A percentile compares a stretch with the other conserved stretches of the same genome.
phyloP scores from a whole-genome alignment of 1,284 basidiomycete species.

The Butyriboletus pseudospeciosus region DNA sequence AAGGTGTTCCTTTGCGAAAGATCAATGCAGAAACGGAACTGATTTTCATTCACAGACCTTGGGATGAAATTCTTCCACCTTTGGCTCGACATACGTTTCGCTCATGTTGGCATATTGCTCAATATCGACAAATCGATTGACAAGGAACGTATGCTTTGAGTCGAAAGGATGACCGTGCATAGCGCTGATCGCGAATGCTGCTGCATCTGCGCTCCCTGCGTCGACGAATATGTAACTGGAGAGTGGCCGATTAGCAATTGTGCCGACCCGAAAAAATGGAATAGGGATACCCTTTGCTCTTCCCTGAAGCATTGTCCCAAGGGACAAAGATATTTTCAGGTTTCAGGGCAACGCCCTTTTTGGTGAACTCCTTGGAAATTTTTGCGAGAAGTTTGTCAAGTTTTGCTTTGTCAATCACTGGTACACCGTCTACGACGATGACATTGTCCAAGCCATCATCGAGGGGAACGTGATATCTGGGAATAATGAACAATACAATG shows the following conservation, averaged over 20 bases:
- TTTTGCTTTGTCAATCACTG: conserved; percentile 80
- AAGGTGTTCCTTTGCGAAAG: conserved; percentile 74
- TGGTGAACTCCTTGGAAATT: conserved; percentile 78
- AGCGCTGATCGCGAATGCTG: conserved; percentile 71
- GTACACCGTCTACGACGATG: conserved; percentile 82
- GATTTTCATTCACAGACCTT: conserved; percentile 48
- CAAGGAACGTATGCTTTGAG: conserved; percentile 84
- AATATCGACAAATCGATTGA: conserved; percentile 92
- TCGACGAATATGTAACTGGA: conserved; percentile 87
- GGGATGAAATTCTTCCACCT: conserved; percentile 74
- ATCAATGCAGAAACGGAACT: conserved; percentile 5
- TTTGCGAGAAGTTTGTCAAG: conserved; percentile 72
- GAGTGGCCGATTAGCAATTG: background rate
- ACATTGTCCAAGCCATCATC: conserved; percentile 85
- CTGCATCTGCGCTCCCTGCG: conserved; percentile 78
- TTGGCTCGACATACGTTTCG: conserved; percentile 80
- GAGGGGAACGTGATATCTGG: conserved; percentile 76
- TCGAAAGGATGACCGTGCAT: conserved; percentile 91
- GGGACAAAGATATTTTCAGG: conserved; percentile 76
- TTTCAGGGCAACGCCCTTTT: conserved; percentile 75
- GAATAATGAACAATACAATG: conserved; percentile 11
- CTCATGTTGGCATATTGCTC: conserved; percentile 80
- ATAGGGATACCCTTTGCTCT: conserved; percentile 77
- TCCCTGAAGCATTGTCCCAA: conserved; percentile 74
- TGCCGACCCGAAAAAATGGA: conserved; percentile 3